Evolutionary conservation across 2,329 filamentous ascomycete genomes (phyloP), one percentile per base, ranked within the genome.

Genomic region (Tympanopsis confertula): DNA sequence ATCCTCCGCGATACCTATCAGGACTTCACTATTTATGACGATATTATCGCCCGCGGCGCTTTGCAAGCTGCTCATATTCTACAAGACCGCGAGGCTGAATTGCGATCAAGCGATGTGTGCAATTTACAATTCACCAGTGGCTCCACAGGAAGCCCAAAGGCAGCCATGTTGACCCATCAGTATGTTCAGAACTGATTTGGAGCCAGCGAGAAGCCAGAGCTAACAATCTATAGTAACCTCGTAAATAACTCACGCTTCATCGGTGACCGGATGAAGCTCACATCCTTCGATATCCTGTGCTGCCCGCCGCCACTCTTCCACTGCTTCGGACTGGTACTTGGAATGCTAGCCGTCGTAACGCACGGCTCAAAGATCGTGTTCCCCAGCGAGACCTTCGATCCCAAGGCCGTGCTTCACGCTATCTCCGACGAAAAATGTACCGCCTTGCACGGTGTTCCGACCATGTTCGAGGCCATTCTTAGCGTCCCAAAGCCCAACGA

Each of bases 221-320:
- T n/a, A 63, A 60, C 40, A 61, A 61, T 33, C 40, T 58, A 3
- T 49, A 77, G 64, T 48, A 74, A 73, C 47, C 59, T 75, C 46
- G 63, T 76, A 41, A 82, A 82, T 54, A 82, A 82, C 53, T 69
- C 75, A 5, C 71, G 77, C 20, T 82, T 82, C 58, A 79, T 82
- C 36, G 83, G 82, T 38, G 80, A 86, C 55, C 72, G 82, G 32
- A 82, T 87, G 79, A 68, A 72, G 4, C 66, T 89, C 13, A 77
- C 73, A 0, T 59, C 71, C 3, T 62, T 66, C 35, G 82, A 88
- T 50, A 64, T 79, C 5, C 66, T 91, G 10, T 89, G 84, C 63
- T 91, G 85, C 54, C 84, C 84, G 3, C 84, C 85, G 0, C 85
- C 86, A 0, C 68, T 91, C 3, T 91, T 91, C 65, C 86, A 91